Conservation (phyloP, 2,329 filamentous ascomycete genomes). For the Cytospora leucostoma region DNA sequence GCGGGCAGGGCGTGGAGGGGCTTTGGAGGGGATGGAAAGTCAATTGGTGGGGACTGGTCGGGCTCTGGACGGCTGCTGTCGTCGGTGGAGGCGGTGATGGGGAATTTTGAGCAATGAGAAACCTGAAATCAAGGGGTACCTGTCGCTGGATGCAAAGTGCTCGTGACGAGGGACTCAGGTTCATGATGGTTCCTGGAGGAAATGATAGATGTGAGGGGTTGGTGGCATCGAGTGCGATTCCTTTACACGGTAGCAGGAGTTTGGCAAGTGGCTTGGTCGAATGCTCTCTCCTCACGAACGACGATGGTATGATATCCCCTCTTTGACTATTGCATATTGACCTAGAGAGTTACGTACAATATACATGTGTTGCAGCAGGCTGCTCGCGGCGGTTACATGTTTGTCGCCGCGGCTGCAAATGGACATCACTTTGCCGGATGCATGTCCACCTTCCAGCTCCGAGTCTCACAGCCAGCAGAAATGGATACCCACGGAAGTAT, state of each 20-base stretch:
- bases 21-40: conserved; percentile 76
- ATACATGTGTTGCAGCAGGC: neutral
- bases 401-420: neutral
- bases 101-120: conserved; percentile 48
- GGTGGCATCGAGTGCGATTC: neutral
- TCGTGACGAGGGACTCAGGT: neutral
- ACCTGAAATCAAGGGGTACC: neutral
- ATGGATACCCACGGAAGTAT: no score
- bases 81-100: conserved; percentile 63
- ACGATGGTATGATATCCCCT: conserved; percentile 31
- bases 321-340: conserved; percentile 10
- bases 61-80: conserved; percentile 70
- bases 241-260: conserved; percentile 13
- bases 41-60: conserved; percentile 75
- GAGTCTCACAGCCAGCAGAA: no score
- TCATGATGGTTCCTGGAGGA: neutral
- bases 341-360: conserved; percentile 1
- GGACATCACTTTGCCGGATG: neutral
- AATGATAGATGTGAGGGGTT: neutral
- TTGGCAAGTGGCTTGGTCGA: conserved; percentile 4
- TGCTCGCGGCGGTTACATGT: neutral
- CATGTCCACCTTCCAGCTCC: no score
- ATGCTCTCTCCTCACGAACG: conserved; percentile 30
- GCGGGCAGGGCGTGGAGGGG: conserved; percentile 68
- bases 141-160: neutral